Conservation (phyloP, 129 eudicot species). For the Flaveria ramosissima region DNA sequence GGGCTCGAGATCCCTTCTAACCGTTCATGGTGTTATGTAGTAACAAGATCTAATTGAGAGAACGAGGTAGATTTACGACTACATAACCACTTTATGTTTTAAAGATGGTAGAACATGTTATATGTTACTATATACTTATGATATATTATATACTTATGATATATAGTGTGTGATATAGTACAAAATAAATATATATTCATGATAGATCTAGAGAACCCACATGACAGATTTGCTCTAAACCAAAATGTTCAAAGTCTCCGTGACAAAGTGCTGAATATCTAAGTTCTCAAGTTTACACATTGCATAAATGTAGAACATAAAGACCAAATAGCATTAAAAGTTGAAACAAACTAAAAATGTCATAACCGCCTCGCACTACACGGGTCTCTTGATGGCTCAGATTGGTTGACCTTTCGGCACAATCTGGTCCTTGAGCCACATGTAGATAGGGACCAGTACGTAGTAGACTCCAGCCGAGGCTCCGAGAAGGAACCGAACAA, state of each 20-base stretch:
- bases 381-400: slow-evolving; percentile 23
- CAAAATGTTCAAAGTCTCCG: neutral
- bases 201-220: neutral
- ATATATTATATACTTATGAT: neutral
- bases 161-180: neutral
- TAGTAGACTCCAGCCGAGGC: slow-evolving; percentile 70
- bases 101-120: too few relatives aligned
- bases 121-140: neutral
- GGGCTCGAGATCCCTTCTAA: too few relatives aligned
- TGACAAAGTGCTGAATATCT: slow-evolving; percentile 3
- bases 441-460: slow-evolving; percentile 83
- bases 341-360: slow-evolving; percentile 1
- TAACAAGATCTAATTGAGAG: too few relatives aligned
- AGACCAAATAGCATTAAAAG: slow-evolving; percentile 20
- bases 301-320: slow-evolving; percentile 14
- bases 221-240: neutral
- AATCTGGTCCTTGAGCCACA: slow-evolving; percentile 91
- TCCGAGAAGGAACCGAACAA: slow-evolving; percentile 72
- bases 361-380: slow-evolving; percentile 14
- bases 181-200: neutral
- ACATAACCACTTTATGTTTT: too few relatives aligned
- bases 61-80: too few relatives aligned
- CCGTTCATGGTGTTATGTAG: too few relatives aligned
- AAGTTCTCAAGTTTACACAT: neutral
- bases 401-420: slow-evolving; percentile 88